Conservation (phyloP, 2,329 filamentous ascomycete genomes). For the Neobulgaria alba region DNA sequence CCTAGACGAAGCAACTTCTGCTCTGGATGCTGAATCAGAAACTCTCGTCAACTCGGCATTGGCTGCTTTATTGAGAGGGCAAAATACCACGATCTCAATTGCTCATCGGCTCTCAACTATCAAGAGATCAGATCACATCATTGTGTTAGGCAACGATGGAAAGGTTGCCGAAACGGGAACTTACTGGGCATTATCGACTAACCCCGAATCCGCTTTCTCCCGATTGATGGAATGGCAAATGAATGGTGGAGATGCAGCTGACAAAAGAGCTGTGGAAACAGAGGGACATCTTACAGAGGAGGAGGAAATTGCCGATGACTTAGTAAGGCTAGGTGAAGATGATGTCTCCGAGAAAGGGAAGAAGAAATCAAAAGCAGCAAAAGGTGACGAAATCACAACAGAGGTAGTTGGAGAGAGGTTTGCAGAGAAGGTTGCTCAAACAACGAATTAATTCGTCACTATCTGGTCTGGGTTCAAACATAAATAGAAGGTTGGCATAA, state of each 20-base stretch:
- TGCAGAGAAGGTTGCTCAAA: no score
- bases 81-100: slow-evolving; percentile 95
- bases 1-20: slow-evolving; percentile 91
- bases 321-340: slow-evolving; percentile 15
- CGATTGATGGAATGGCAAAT: slow-evolving; percentile 99
- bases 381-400: no score
- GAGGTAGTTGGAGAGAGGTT: no score
- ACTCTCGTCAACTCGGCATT: slow-evolving; percentile 92
- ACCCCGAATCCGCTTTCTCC: slow-evolving; percentile 75
- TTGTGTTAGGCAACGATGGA: slow-evolving; percentile 80
- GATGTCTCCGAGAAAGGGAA: no score
- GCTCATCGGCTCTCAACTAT: slow-evolving; percentile 94
- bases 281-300: slow-evolving; percentile 24
- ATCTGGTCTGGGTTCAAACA: no score
- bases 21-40: slow-evolving; percentile 92
- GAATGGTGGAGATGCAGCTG: slow-evolving; percentile 64
- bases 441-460: no score
- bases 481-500: no score
- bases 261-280: slow-evolving; percentile 27
- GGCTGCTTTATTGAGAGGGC: slow-evolving; percentile 68
- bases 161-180: slow-evolving; percentile 85
- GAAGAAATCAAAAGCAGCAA: no score
- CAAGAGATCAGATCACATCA: slow-evolving; percentile 89
- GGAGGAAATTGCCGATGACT: slow-evolving; percentile 22
- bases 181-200: slow-evolving; percentile 66